Evolutionary conservation across 208 protist genomes (phyloP).

Genomic region (Leishmania lainsoni): DNA sequence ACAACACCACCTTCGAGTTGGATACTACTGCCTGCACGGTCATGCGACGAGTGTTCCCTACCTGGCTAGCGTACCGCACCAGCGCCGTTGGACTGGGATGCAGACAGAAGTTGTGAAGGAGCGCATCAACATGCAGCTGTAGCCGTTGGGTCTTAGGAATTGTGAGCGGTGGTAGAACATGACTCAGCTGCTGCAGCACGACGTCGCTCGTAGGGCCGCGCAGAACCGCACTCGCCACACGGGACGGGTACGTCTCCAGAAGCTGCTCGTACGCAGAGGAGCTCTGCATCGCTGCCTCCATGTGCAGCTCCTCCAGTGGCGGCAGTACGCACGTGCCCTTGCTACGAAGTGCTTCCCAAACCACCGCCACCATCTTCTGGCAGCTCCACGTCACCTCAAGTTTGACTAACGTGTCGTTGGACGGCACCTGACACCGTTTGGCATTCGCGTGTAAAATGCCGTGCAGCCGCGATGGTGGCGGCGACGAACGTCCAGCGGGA

Average conservation of each 20-base stretch:
- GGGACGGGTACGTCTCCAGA: constrained; percentile 35
- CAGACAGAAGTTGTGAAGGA: constrained; percentile 60
- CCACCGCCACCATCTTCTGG: constrained; percentile 23
- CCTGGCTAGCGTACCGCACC: constrained; percentile 45
- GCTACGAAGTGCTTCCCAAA: constrained; percentile 52
- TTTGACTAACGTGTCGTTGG: constrained; percentile 39
- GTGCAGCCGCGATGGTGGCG: constrained; percentile 34
- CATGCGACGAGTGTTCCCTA: constrained; percentile 36
- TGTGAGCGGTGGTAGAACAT: constrained; percentile 14
- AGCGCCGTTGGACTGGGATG: constrained; percentile 52
- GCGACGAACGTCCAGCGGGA: background rate
- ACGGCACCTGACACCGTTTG: constrained; percentile 39
- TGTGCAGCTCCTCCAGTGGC: constrained; percentile 36
- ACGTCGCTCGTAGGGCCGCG: constrained; percentile 20
- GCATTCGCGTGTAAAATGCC: constrained; percentile 51
- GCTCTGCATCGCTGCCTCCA: constrained; percentile 35
- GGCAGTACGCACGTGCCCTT: constrained; percentile 46
- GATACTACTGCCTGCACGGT: constrained; percentile 50
- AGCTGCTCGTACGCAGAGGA: constrained; percentile 54
- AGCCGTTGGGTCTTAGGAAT: constrained; percentile 21
- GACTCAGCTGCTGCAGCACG: constrained; percentile 21
- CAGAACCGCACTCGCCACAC: constrained; percentile 44
- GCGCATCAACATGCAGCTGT: constrained; percentile 22
- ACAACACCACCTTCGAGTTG: constrained; percentile 56
- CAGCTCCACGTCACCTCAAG: constrained; percentile 47